These are phyloP conservation scores for Boechera divaricarpa DNA, from an alignment of 345 rosid species.

Conservation along the genomic window DNA sequence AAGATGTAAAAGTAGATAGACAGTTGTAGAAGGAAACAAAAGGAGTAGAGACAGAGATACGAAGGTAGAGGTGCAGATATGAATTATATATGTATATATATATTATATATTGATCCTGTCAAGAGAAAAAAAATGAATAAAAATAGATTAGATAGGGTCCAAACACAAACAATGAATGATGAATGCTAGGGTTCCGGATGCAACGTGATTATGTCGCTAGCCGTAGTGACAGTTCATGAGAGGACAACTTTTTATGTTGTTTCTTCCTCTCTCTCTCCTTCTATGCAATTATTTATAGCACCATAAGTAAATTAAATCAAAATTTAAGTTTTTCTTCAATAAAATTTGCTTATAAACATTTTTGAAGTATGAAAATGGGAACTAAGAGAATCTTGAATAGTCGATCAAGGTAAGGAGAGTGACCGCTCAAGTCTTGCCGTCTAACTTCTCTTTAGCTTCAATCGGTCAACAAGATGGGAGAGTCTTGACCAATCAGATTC, in stretches of 20 bases:
- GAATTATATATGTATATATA: slow-evolving; percentile 28
- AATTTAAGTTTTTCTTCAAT: neutral
- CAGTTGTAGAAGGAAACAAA: slow-evolving; percentile 36
- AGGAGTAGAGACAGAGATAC: slow-evolving; percentile 38
- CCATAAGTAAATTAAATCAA: slow-evolving; percentile 24
- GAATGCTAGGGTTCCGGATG: slow-evolving; percentile 51
- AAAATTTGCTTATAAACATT: neutral
- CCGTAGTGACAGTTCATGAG: slow-evolving; percentile 54
- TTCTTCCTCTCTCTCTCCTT: slow-evolving; percentile 36
- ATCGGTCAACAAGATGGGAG: neutral
- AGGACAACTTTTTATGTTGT: slow-evolving; percentile 51
- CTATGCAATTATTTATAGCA: slow-evolving; percentile 36
- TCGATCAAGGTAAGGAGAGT: neutral
- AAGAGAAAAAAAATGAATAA: slow-evolving; percentile 7
- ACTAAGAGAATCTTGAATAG: neutral
- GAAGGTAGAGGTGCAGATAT: slow-evolving; percentile 37
- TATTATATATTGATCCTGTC: neutral
- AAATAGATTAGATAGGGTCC: slow-evolving; percentile 37
- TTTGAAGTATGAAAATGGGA: neutral
- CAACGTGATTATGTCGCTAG: slow-evolving; percentile 57
- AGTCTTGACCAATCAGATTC: neutral
- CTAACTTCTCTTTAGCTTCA: neutral
- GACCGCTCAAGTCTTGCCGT: neutral
- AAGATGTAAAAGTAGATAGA: slow-evolving; percentile 14
- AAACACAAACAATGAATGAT: slow-evolving; percentile 48